phyloP scores from a whole-genome alignment of 2,329 filamentous ascomycete species.

The Clathrospora elynae region DNA sequence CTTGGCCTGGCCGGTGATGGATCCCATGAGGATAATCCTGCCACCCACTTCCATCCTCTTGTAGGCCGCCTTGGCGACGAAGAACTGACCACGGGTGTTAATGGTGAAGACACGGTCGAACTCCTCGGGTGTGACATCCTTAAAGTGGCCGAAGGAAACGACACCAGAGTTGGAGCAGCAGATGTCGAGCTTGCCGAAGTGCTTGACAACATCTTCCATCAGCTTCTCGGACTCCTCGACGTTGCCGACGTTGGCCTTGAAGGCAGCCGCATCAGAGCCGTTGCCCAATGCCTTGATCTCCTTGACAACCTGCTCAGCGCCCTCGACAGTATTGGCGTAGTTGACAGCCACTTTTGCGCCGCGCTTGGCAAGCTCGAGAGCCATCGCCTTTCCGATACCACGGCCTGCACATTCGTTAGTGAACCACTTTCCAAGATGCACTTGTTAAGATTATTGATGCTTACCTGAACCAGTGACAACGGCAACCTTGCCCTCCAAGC shows the following conservation, averaged over 20 bases:
- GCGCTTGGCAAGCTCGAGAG: slow-evolving; percentile 66
- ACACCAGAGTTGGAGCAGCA: slow-evolving; percentile 71
- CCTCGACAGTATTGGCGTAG: slow-evolving; percentile 68
- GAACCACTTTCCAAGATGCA: slow-evolving; percentile 3
- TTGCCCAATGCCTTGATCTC: slow-evolving; percentile 66
- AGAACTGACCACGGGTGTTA: slow-evolving; percentile 68
- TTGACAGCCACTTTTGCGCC: slow-evolving; percentile 70
- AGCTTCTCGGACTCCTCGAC: slow-evolving; percentile 66
- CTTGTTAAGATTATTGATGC: slow-evolving; percentile 13
- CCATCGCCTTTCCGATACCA: slow-evolving; percentile 70
- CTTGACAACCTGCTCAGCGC: slow-evolving; percentile 68
- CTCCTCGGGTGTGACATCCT: slow-evolving; percentile 60
- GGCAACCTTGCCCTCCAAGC: slow-evolving; percentile 60
- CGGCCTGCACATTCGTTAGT: slow-evolving; percentile 54
- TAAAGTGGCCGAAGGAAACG: slow-evolving; percentile 59
- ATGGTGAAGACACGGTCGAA: slow-evolving; percentile 65
- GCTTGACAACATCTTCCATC: slow-evolving; percentile 65
- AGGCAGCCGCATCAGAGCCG: slow-evolving; percentile 65
- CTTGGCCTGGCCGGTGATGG: slow-evolving; percentile 63
- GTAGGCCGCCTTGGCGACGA: slow-evolving; percentile 63
- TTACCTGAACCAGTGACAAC: slow-evolving; percentile 59
- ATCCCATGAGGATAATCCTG: slow-evolving; percentile 61
- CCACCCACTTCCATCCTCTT: slow-evolving; percentile 58
- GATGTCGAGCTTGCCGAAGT: slow-evolving; percentile 71
- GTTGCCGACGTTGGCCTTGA: slow-evolving; percentile 71